Evolutionary conservation across 805 yeast species (phyloP).

Genomic region (Candida incommunis): DNA sequence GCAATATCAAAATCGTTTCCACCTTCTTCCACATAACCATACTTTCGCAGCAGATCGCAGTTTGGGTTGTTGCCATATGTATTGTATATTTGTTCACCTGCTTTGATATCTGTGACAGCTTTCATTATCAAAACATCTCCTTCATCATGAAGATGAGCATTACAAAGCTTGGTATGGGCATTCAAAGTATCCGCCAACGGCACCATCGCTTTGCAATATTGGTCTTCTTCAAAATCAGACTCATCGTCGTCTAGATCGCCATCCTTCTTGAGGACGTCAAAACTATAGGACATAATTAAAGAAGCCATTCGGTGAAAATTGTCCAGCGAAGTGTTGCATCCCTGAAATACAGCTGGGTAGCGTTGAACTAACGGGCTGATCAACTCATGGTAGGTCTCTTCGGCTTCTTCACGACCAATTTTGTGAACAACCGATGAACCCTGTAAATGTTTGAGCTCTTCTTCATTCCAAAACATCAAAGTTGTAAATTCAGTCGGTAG

Average conservation of each 20-base stretch:
- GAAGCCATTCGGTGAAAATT: conserved; percentile 65
- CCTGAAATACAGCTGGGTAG: conserved; percentile 10
- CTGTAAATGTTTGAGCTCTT: conserved; percentile 35
- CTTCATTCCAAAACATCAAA: conserved; percentile 66
- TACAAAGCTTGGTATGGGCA: conserved; percentile 63
- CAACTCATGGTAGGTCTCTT: conserved; percentile 37
- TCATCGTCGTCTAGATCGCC: conserved; percentile 17
- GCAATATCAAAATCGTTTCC: conserved; percentile 72
- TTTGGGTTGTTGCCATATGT: conserved; percentile 87
- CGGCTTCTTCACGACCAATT: conserved; percentile 58
- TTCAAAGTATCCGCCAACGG: conserved; percentile 87
- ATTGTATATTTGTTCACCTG: conserved; percentile 70
- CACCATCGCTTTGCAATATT: conserved; percentile 63
- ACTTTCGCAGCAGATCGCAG: conserved; percentile 76
- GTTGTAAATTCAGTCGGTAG: conserved; percentile 53
- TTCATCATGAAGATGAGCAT: conserved; percentile 42
- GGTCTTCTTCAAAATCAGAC: conserved; percentile 22
- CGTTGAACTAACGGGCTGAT: conserved; percentile 28
- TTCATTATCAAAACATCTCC: conserved; percentile 48
- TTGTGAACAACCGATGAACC: conserved; percentile 64
- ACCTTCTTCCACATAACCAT: conserved; percentile 73
- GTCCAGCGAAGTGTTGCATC: conserved; percentile 29
- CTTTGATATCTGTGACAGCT: conserved; percentile 42
- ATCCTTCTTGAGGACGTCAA: conserved; percentile 46
- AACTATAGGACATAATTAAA: conserved; percentile 76